phyloP scores from a whole-genome alignment of 352 stramenopile species.

The Globisporangium viniferum region DNA sequence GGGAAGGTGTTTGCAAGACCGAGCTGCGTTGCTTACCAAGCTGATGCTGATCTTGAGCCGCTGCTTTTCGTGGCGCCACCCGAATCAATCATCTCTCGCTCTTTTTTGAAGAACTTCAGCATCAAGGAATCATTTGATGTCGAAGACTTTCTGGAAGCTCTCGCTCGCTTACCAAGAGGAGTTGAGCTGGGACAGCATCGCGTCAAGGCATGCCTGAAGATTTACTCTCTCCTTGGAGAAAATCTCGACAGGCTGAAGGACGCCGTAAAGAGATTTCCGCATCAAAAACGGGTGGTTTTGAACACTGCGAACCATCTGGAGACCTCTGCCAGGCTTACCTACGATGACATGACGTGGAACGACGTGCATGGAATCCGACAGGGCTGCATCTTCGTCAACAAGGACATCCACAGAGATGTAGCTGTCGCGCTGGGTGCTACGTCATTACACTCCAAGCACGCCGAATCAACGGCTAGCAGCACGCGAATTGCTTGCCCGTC shows the following conservation, averaged over 20 bases:
- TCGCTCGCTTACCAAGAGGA: slow-evolving; percentile 38
- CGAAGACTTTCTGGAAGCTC: slow-evolving; percentile 54
- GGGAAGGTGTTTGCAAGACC: slow-evolving; percentile 50
- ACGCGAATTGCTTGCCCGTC: slow-evolving; percentile 41
- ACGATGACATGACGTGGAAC: slow-evolving; percentile 82
- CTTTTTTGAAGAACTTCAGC: slow-evolving; percentile 52
- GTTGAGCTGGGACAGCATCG: slow-evolving; percentile 22
- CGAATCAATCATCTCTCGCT: slow-evolving; percentile 51
- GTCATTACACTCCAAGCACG: slow-evolving; percentile 63
- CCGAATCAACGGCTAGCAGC: slow-evolving; percentile 58
- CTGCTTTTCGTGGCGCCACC: slow-evolving; percentile 57
- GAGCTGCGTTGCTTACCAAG: slow-evolving; percentile 49
- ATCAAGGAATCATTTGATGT: slow-evolving; percentile 48
- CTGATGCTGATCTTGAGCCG: slow-evolving; percentile 44
- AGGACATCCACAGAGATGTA: slow-evolving; percentile 37
- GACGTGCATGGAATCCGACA: slow-evolving; percentile 51
- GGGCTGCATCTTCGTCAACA: slow-evolving; percentile 51
- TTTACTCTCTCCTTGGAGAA: slow-evolving; percentile 42
- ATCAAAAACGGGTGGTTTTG: slow-evolving; percentile 43
- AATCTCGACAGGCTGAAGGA: slow-evolving; percentile 25
- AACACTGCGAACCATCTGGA: slow-evolving; percentile 33
- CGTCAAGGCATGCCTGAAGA: slow-evolving; percentile 40
- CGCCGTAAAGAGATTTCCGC: slow-evolving; percentile 23
- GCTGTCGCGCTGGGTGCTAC: slow-evolving; percentile 47
- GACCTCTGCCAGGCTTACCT: slow-evolving; percentile 36